These are phyloP conservation scores for Cladosporium sp. DNA, from an alignment of 2,329 filamentous ascomycete species.

Conservation along the genomic window DNA sequence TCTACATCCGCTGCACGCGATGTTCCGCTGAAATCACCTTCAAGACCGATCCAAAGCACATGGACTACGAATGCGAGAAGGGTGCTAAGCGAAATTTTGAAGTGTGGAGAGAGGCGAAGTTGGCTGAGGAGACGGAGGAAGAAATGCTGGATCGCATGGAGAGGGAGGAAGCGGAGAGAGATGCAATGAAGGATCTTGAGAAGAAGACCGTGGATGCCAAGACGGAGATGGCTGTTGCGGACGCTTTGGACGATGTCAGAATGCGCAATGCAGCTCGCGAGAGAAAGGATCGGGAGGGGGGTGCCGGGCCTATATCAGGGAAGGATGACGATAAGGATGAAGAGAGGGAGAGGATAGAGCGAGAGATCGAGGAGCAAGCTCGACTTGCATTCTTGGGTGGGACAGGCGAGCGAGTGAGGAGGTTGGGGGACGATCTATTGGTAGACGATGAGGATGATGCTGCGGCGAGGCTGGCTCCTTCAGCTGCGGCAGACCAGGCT, in stretches of 20 bases:
- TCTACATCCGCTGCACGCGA: slow-evolving; percentile 78
- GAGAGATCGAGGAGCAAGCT: slow-evolving; percentile 79
- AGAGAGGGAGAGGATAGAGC: slow-evolving; percentile 64
- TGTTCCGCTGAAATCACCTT: slow-evolving; percentile 87
- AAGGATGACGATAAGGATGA: slow-evolving; percentile 53
- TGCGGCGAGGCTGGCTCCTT: slow-evolving; percentile 15
- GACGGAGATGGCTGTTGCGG: slow-evolving; percentile 92
- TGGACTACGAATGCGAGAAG: slow-evolving; percentile 77
- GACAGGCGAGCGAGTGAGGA: slow-evolving; percentile 51
- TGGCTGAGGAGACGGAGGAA: slow-evolving; percentile 76
- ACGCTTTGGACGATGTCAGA: slow-evolving; percentile 91
- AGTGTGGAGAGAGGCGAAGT: slow-evolving; percentile 71
- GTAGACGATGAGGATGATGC: slow-evolving; percentile 4
- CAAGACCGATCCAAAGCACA: slow-evolving; percentile 89
- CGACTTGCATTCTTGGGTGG: slow-evolving; percentile 68
- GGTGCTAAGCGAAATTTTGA: slow-evolving; percentile 93
- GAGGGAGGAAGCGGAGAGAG: slow-evolving; percentile 71
- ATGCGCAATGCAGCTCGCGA: slow-evolving; percentile 86
- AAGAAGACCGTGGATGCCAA: slow-evolving; percentile 90
- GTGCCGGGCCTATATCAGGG: slow-evolving; percentile 54
- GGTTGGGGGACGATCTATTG: slow-evolving; percentile 45
- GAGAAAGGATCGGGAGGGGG: slow-evolving; percentile 60
- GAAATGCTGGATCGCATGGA: slow-evolving; percentile 81
- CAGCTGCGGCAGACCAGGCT: slow-evolving; percentile 24
- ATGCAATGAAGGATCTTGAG: slow-evolving; percentile 94